Evolutionary conservation across 805 yeast genomes (phyloP).

Genomic region (Scheffersomyces amazonensis): DNA sequence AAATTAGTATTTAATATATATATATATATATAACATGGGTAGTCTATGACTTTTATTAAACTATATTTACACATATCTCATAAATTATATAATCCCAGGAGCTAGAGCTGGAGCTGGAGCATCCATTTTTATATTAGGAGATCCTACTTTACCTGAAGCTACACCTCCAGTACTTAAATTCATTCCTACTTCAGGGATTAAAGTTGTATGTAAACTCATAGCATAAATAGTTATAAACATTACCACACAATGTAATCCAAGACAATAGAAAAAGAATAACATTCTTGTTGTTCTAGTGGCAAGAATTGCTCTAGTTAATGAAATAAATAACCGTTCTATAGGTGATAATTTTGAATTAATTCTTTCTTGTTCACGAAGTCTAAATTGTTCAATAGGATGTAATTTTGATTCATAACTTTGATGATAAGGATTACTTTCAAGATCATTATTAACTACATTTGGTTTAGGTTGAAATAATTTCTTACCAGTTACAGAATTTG

Average conservation of each 20-base stretch:
- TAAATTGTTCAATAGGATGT: conserved; percentile 81
- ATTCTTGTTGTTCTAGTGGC: conserved; percentile 71
- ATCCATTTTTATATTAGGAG: conserved; percentile 7
- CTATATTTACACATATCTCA: too few relatives aligned
- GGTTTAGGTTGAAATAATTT: conserved; percentile 27
- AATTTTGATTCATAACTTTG: conserved; percentile 70
- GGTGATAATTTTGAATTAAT: conserved; percentile 71
- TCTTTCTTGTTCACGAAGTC: conserved; percentile 73
- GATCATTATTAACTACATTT: conserved; percentile 25
- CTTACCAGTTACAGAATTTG: conserved; percentile 8
- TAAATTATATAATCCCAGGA: not conserved
- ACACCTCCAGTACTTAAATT: conserved; percentile 40
- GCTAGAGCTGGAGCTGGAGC: conserved; percentile 2
- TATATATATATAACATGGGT: too few relatives aligned
- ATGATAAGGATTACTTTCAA: conserved; percentile 58
- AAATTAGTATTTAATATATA: too few relatives aligned
- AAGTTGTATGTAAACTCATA: conserved; percentile 42
- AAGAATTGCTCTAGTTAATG: conserved; percentile 69
- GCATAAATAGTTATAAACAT: conserved; percentile 60
- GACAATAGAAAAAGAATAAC: conserved; percentile 69
- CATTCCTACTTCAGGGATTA: conserved; percentile 47
- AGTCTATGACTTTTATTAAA: too few relatives aligned
- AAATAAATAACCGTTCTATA: conserved; percentile 71
- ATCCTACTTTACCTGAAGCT: conserved; percentile 15
- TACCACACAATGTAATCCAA: conserved; percentile 71